Base-by-base conservation (phyloP, 352 stramenopile species). In the Pseudoperonospora humuli region DNA sequence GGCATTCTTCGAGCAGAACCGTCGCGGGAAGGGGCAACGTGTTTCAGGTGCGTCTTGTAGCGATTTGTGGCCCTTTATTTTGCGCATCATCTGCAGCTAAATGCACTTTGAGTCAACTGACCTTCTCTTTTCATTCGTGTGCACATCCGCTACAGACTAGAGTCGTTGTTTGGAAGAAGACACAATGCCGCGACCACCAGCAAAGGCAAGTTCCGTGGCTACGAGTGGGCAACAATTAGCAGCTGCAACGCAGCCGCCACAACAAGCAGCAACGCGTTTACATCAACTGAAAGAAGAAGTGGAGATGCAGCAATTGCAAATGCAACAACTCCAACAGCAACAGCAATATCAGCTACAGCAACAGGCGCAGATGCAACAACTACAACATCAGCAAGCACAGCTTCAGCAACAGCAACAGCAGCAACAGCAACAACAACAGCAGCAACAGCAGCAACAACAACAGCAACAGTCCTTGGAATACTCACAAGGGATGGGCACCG, bases 381-480 rank as follows among this genome's bases (percentile, higher is more conserved):
- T 65, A 6, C 63, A 69, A 3, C 60, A 66, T 14, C 48, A 54
- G 24, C 60, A 68, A 24, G 21, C 10, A n/a, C 28, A 34, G n/a
- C 13, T 34, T 3, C 28, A 20, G 28, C 28, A 34, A 34, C 28
- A 19, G 37, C 42, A 48, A 11, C 50, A 61, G 17, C 50, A 67
- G 31, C 54, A 56, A 21, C 35, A 55, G 6, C 61, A 70, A 25
- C 27, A 52, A 26, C 54, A 71, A 35, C 53, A 64, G 27, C 60
- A 67, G 2, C 60, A 64, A 14, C 63, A 70, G 28, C 44, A 47
- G 24, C 56, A 65, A 20, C 39, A 47, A 11, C 56, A 65, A 25
- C 54, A 58, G 36, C 64, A 75, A 27, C 63, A 75, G 13, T 49
- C 48, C 7, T 45, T 68, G 13, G 64, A 78, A 29, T 75, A 67